Base-by-base conservation (phyloP, 2,329 filamentous ascomycete species). In the Fusarium nematophilum region DNA sequence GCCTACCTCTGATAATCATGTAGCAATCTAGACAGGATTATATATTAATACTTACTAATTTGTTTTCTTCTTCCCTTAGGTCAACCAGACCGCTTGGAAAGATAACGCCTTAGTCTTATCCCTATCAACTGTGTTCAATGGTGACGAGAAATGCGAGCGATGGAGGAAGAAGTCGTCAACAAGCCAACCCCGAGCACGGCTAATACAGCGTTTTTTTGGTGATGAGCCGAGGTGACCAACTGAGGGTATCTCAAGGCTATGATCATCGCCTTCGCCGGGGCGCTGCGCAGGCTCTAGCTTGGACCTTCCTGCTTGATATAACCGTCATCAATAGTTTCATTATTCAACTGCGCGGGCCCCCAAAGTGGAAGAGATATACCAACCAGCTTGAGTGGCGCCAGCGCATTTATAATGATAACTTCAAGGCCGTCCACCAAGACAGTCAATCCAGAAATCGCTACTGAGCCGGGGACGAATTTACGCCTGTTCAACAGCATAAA, bases 51-150 rank as follows among this genome's bases (percentile, higher is more conserved):
- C 37, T 45, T 49, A 47, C 27, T 49, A 54, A 49, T 42, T 33
- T 42, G 21, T 54, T 25, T 45, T 44, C 21, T 42, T 14, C 23
- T 34, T 34, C 11, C 7, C 14, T 37, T n/a, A 43, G 48, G 48
- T 51, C 9, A 53, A 58, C 29, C 27, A 60, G 42, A 53, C 57
- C 27, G 42, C 45, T 4, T 61, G 36, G 45, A 57, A 61, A 25
- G 58, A 61, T 57, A 61, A 57, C 21, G 36, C 58, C 25, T 42
- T 61, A 15, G 34, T 61, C 14, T 26, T 61, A 9, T 40, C 57
- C 13, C 27, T 55, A n/a, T 34, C 40, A 3, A 40, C 43, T 25
- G 11, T 46, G 10, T 51, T 34, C n/a, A 53, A 9, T 13, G 25
- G 44, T 6, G 17, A 48, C 15, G 26, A 45, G 10, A 33, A 33